Evolutionary conservation across 2,329 filamentous ascomycete species (phyloP), one percentile per base, ranked within the genome.

Genomic region (Davidsoniella eucalypti): DNA sequence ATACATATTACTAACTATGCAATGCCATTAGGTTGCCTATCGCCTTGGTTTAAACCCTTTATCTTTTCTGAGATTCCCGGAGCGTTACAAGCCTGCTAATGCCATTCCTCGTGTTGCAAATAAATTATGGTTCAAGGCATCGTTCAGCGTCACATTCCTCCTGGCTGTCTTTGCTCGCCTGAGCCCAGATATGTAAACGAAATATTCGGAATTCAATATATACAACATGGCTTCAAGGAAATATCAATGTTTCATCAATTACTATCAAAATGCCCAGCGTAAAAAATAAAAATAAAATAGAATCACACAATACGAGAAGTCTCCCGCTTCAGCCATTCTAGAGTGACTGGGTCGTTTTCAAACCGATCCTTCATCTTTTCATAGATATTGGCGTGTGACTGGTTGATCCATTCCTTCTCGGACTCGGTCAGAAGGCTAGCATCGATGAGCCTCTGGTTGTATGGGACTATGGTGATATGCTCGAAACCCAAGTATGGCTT

Each of bases 401-500:
- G 72, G 59, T 96, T 94, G 57, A 98, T 67, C 85, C 90, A 98
- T 54, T 75, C 66, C 67, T 82, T 84, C 68, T 98, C 92, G 10
- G 69, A 71, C 4, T 71, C 68, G 0, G 80, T 87, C 57, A 98
- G 67, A 33, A 94, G 69, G 47, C 63, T 70, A 50, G 74, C 68
- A 58, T 96, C 84, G 55, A 94, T 87, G 56, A 98, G 69, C 54
- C 87, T 95, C 54, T 80, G 77, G 67, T 90, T 95, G 66, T 94
- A 87, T 0, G 92, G 92, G 16, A 90, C 87, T 87, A 98, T 87
- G 0, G 92, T 98, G 56, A 96, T 87, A 64, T 94, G 86, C 68
- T 98, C 90, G 58, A 98, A 98, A 3, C 88, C 87, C 36, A 96
- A 70, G 67, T 85, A 98, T 2, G 88, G 83, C 68, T 94, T 94